Evolutionary conservation across 129 eudicot genomes (phyloP).

Genomic region (Lonicera japonica): DNA sequence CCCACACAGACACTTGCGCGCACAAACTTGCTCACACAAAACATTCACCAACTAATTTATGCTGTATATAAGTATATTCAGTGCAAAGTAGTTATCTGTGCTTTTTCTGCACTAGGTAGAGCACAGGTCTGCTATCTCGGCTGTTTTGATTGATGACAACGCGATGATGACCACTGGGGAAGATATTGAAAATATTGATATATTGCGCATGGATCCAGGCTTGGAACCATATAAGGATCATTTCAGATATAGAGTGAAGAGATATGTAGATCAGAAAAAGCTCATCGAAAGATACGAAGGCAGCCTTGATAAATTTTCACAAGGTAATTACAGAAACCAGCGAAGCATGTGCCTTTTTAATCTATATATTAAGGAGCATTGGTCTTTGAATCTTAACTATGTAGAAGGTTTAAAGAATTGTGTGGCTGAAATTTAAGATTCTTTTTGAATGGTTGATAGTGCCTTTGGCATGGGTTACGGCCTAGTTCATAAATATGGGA

Average conservation of each 20-base stretch:
- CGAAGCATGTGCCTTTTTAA: too few species aligned
- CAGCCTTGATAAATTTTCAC: slow-evolving; percentile 79
- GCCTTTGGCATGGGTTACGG: too few species aligned
- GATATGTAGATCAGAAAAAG: slow-evolving; percentile 60
- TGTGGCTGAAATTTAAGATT: too few species aligned
- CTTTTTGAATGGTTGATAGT: too few species aligned
- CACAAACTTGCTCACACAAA: too few species aligned
- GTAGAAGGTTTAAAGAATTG: too few species aligned
- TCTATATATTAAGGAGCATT: too few species aligned
- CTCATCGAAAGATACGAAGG: slow-evolving; percentile 76
- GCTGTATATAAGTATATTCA: neutral
- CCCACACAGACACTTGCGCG: too few species aligned
- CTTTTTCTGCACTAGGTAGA: slow-evolving; percentile 33
- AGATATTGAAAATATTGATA: slow-evolving; percentile 31
- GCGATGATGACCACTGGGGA: slow-evolving; percentile 33
- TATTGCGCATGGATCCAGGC: slow-evolving; percentile 59
- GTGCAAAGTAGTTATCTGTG: neutral
- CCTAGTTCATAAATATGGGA: too few species aligned
- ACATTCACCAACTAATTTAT: neutral
- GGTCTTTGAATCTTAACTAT: too few species aligned
- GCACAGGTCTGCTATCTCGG: slow-evolving; percentile 31
- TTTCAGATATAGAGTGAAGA: slow-evolving; percentile 58
- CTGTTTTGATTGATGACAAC: slow-evolving; percentile 50
- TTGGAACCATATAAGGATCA: slow-evolving; percentile 69
- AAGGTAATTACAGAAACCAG: slow-evolving; percentile 42